Evolutionary conservation across 1,284 basidiomycete genomes (phyloP), one percentile per base, ranked within the genome.

Genomic region (Fomitiporia mediterranea): DNA sequence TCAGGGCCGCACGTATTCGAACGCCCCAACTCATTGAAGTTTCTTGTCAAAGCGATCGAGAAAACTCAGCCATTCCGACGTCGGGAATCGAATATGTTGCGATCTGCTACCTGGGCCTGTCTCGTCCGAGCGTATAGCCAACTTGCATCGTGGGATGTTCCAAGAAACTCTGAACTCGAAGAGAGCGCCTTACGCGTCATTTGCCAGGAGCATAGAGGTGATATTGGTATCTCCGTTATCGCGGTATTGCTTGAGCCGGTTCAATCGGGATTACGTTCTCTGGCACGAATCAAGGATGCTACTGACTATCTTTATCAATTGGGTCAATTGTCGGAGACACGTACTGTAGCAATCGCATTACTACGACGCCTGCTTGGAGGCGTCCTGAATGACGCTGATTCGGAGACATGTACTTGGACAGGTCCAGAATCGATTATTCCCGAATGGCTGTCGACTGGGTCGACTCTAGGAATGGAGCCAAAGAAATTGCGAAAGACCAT

Each of bases 61-160:
- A 54, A 58, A 8, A 39, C 46, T 17, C 51, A 54, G 23, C 32
- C 39, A 4, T 28, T 32, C 15, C 44, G 32, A 17, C 48, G 25
- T 3, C 48, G 38, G 8, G 32, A 44, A 37, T 19, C 53, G 28
- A 42, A 44, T 35, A 9, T 38, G 15, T 17, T 54, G 11, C 44
- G 46, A 2, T 28, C 40, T 6, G 51, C 57, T 25, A 37, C 51
- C 4, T 58, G 57, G 57, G 48, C 34, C n/a, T 58, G 57, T 28
- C 46, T 58, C 23, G 47, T 55, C 7, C 51, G 57, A 21, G 21
- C 57, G 8, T 54, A 50, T 39, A 21, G 52, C 0, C 37, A 47
- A 21, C 23, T 58, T 23, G 6, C 46, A 15, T n/a, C 17, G 21
- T 54, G 51, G 57, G 46, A 32, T 37, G 28, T 50, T 9, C 21